phyloP scores from a whole-genome alignment of 768 basidiomycete genomes.

The Russula olivacea region DNA sequence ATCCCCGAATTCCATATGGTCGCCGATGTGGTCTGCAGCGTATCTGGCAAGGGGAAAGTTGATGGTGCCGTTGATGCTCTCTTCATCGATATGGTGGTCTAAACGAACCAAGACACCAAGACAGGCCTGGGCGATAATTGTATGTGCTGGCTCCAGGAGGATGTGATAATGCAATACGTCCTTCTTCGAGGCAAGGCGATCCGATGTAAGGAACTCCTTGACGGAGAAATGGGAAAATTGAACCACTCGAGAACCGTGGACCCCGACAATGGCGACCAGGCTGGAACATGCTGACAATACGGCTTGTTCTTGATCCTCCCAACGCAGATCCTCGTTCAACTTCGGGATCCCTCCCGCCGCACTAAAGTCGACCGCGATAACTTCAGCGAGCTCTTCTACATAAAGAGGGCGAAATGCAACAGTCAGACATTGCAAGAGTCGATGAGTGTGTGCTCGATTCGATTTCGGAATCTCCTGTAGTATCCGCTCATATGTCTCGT shows the following conservation, averaged over 20 bases:
- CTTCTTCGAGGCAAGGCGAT: background rate
- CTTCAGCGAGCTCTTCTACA: background rate
- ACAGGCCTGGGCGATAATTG: background rate
- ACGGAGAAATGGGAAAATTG: background rate
- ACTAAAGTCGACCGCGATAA: background rate
- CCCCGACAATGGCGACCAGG: too few species aligned
- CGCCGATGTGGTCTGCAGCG: background rate
- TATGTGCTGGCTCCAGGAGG: background rate
- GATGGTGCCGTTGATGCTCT: background rate
- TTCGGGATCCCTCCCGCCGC: too few species aligned
- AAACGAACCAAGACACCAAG: background rate
- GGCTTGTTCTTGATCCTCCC: too few species aligned
- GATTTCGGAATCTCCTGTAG: background rate
- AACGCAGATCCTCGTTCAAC: too few species aligned
- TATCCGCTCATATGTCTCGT: background rate
- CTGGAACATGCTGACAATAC: too few species aligned
- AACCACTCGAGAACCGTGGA: background rate
- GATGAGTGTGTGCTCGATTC: background rate
- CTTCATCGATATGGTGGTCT: too few species aligned
- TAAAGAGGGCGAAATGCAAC: too few species aligned
- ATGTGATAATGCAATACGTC: background rate
- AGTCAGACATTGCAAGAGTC: background rate
- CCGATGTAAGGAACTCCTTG: background rate
- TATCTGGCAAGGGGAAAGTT: background rate
- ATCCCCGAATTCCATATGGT: background rate